Evolutionary conservation across 495 filamentous ascomycete species (phyloP).

Genomic region (Tuber microsphaerosporum): DNA sequence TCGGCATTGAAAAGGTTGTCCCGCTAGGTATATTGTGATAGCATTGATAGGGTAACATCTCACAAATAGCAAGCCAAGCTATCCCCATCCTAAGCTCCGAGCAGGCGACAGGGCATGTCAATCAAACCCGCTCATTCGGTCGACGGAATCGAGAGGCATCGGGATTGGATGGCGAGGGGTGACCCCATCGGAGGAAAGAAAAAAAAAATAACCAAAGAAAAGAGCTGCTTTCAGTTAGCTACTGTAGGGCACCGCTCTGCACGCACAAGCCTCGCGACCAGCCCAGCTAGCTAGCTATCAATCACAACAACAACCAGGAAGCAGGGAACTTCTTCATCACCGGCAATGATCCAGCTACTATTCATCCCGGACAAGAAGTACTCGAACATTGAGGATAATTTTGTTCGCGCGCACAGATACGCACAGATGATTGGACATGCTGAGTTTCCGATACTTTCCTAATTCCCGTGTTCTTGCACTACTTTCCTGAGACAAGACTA

Average conservation of each 20-base stretch:
- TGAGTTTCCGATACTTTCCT: not conserved
- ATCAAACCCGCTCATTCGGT: constrained; percentile 27
- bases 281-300: constrained; percentile 7
- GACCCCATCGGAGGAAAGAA: not conserved
- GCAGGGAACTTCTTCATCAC: constrained; percentile 7
- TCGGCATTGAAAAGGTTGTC: constrained; percentile 4
- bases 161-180: constrained; percentile 26
- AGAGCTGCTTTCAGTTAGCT: not conserved
- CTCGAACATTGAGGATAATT: not conserved
- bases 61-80: constrained; percentile 15
- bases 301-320: constrained; percentile 22
- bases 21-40: constrained; percentile 6
- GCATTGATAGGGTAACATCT: constrained; percentile 1
- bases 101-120: constrained; percentile 6
- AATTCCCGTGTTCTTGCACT: not conserved
- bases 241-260: not conserved
- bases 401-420: not conserved
- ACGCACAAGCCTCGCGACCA: not conserved
- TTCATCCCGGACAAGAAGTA: not conserved
- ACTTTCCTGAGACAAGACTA: not conserved
- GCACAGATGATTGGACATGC: not conserved
- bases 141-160: constrained; percentile 16
- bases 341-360: not conserved
- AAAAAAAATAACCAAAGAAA: constrained; percentile 11
- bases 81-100: constrained; percentile 21